Evolutionary conservation across 1,139 yeast species (phyloP).

Genomic region (Eremothecium cymbalariae): DNA sequence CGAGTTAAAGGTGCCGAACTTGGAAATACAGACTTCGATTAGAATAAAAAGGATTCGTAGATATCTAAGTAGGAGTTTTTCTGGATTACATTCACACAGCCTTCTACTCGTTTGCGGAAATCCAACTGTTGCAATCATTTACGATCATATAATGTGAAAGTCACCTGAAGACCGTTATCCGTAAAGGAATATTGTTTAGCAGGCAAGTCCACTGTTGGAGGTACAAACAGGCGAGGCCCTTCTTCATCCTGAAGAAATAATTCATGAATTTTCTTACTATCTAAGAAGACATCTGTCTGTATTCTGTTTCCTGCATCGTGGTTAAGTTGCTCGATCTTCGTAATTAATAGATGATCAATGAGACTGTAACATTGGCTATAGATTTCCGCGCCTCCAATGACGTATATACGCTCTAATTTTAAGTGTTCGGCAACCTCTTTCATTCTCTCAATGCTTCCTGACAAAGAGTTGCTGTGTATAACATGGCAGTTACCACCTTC

Average conservation of each 20-base stretch:
- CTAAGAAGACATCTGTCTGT: conserved; percentile 57
- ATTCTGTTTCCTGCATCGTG: conserved; percentile 31
- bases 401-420: conserved; percentile 50
- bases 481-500: conserved; percentile 16
- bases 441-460: conserved; percentile 18
- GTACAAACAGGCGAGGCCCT: background rate
- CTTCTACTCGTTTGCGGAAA: too few relatives aligned
- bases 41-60: too few relatives aligned
- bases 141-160: too few relatives aligned
- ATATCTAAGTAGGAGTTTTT: too few relatives aligned
- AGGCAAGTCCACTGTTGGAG: conserved; percentile 1
- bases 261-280: conserved; percentile 11
- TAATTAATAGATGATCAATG: conserved; percentile 58
- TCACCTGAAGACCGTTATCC: too few relatives aligned
- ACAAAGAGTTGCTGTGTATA: conserved; percentile 18
- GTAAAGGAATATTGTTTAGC: too few relatives aligned
- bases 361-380: conserved; percentile 49
- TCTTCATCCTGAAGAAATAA: background rate
- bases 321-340: conserved; percentile 46
- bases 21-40: too few relatives aligned
- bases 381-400: conserved; percentile 92
- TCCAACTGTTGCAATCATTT: too few relatives aligned
- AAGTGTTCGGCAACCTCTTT: conserved; percentile 15
- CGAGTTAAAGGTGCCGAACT: too few relatives aligned
- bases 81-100: too few relatives aligned